These are phyloP conservation scores for Vitis hybrid DNA, from an alignment of 177 flowering plant species.

Conservation along the genomic window DNA sequence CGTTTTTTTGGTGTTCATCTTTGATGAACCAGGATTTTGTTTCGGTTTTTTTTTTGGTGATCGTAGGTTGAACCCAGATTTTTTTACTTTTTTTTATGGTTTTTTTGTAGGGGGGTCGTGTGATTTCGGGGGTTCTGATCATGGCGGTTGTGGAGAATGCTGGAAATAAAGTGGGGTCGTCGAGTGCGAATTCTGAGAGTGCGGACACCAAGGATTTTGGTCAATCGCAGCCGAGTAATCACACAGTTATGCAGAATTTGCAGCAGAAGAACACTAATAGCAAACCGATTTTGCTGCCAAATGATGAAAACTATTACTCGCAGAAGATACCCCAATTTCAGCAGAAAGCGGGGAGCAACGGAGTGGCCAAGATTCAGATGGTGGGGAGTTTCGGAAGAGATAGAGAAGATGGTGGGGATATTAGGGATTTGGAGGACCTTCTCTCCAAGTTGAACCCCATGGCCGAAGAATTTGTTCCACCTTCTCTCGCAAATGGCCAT, in stretches of 20 bases:
- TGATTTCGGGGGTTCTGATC: neutral
- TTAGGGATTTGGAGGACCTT: conserved; percentile 65
- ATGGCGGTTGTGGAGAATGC: conserved; percentile 14
- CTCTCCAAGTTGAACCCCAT: conserved; percentile 83
- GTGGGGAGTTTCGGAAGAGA: too few relatives aligned
- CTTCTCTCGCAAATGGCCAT: conserved; percentile 34
- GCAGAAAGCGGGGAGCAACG: too few relatives aligned
- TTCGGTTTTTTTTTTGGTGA: too few relatives aligned
- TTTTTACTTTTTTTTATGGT: neutral
- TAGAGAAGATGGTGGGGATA: conserved; percentile 20
- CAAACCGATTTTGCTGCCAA: neutral
- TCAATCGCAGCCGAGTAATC: conserved; percentile 13
- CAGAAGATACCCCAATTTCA: too few relatives aligned
- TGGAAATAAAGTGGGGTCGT: neutral
- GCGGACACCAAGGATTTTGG: conserved; percentile 3
- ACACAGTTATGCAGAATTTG: neutral
- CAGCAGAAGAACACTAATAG: too few relatives aligned
- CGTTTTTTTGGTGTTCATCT: too few relatives aligned
- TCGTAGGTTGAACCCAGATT: neutral
- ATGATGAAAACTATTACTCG: conserved; percentile 12
- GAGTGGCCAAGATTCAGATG: neutral
- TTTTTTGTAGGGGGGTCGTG: neutral
- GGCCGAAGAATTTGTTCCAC: conserved; percentile 92
- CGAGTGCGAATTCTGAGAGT: neutral
- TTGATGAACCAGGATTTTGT: too few relatives aligned